Conservation (phyloP, 352 stramenopile species). For the Globisporangium nodosum region DNA sequence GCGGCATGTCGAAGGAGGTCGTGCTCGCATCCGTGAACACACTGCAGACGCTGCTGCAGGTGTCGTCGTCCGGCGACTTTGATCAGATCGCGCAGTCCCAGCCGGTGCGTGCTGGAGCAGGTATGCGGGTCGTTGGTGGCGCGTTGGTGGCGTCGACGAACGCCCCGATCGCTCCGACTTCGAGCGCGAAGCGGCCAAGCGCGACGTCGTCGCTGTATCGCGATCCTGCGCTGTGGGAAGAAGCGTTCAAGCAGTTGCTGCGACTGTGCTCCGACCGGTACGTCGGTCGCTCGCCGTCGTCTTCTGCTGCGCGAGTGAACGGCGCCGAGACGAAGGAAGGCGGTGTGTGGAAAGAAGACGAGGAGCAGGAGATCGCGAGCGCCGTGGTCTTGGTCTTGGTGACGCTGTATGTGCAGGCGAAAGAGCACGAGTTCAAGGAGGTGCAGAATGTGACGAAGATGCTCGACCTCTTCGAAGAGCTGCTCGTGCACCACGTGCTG, state of each 20-base stretch:
- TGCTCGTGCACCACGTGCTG: slow-evolving; percentile 71
- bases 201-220: slow-evolving; percentile 17
- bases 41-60: slow-evolving; percentile 77
- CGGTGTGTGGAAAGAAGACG: slow-evolving; percentile 48
- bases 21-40: slow-evolving; percentile 69
- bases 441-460: slow-evolving; percentile 53
- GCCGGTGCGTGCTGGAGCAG: slow-evolving; percentile 73
- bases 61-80: slow-evolving; percentile 66
- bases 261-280: slow-evolving; percentile 44
- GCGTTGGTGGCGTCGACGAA: slow-evolving; percentile 43
- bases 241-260: slow-evolving; percentile 60
- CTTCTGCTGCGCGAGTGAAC: neutral
- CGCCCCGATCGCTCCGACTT: neutral
- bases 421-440: slow-evolving; percentile 69
- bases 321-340: neutral
- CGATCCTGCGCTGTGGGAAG: slow-evolving; percentile 61
- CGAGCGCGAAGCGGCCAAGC: slow-evolving; percentile 14
- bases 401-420: slow-evolving; percentile 71
- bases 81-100: slow-evolving; percentile 67
- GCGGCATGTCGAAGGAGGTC: slow-evolving; percentile 69
- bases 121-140: slow-evolving; percentile 89
- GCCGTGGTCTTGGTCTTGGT: slow-evolving; percentile 68
- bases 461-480: slow-evolving; percentile 52
- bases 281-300: slow-evolving; percentile 1
- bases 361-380: slow-evolving; percentile 78